Evolutionary conservation across 805 yeast species (phyloP).

Genomic region (Pichia pseudocactophila): DNA sequence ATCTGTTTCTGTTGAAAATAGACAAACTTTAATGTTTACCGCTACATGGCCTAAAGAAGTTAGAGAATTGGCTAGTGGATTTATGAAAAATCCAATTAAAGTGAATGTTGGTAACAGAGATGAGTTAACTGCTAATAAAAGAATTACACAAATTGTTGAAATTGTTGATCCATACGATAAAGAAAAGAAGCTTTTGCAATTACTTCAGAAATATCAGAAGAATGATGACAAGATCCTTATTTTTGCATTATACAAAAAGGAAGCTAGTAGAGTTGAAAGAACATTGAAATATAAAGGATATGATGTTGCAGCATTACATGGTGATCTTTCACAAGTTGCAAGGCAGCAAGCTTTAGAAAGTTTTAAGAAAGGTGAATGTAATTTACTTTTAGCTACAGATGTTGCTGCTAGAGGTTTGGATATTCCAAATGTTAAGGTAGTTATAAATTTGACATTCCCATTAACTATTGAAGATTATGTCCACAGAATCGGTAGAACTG

Average conservation of each 20-base stretch:
- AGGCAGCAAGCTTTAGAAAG: slow-evolving; percentile 79
- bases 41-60: slow-evolving; percentile 99
- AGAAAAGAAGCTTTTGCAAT: slow-evolving; percentile 63
- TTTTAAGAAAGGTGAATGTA: slow-evolving; percentile 73
- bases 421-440: slow-evolving; percentile 94
- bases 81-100: slow-evolving; percentile 80
- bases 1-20: slow-evolving; percentile 38
- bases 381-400: slow-evolving; percentile 86
- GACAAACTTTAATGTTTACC: slow-evolving; percentile 97
- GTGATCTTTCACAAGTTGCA: slow-evolving; percentile 87
- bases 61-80: slow-evolving; percentile 78
- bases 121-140: slow-evolving; percentile 87
- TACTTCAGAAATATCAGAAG: slow-evolving; percentile 66
- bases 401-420: slow-evolving; percentile 98
- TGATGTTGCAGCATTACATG: slow-evolving; percentile 88
- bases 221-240: slow-evolving; percentile 75
- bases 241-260: slow-evolving; percentile 93
- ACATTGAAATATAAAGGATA: slow-evolving; percentile 65
- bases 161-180: slow-evolving; percentile 77
- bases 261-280: slow-evolving; percentile 85
- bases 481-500: slow-evolving; percentile 99
- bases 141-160: slow-evolving; percentile 89
- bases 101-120: slow-evolving; percentile 91
- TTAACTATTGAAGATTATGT: slow-evolving; percentile 96
- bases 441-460: slow-evolving; percentile 95